Conservation (phyloP, 176 grass and related monocot genomes). For the Saccharum officinarum region DNA sequence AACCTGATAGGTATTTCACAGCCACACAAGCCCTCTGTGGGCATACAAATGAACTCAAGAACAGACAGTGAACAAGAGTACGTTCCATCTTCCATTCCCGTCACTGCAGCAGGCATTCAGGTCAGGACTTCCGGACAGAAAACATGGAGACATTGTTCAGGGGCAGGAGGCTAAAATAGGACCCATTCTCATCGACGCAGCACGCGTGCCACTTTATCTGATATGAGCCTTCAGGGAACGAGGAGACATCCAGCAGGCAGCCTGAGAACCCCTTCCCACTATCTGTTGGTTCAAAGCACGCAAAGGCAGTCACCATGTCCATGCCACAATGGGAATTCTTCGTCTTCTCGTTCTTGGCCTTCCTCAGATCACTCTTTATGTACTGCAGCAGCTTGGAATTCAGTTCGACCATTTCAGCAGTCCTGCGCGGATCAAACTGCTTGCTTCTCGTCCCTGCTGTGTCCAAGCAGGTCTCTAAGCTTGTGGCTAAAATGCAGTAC, state of each 20-base stretch:
- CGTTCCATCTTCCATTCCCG: neutral
- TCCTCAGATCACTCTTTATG: constrained; percentile 38
- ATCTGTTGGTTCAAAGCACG: constrained; percentile 45
- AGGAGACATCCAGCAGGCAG: constrained; percentile 72
- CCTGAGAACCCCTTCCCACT: constrained; percentile 56
- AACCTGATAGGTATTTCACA: neutral
- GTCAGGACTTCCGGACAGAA: constrained; percentile 44
- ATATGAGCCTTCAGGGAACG: constrained; percentile 58
- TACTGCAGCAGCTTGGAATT: constrained; percentile 49
- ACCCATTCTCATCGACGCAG: constrained; percentile 44
- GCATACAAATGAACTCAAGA: neutral
- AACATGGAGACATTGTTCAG: constrained; percentile 55
- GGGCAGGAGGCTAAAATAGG: constrained; percentile 67
- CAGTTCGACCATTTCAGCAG: constrained; percentile 51
- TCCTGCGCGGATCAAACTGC: constrained; percentile 35
- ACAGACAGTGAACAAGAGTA: neutral
- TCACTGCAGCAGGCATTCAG: neutral
- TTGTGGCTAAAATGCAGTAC: constrained; percentile 60
- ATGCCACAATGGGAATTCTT: neutral
- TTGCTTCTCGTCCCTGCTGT: constrained; percentile 26
- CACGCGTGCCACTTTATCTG: constrained; percentile 75
- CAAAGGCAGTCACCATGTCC: constrained; percentile 43
- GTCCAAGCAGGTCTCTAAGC: constrained; percentile 25
- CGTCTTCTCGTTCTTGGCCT: neutral
- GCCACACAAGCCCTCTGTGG: neutral